Evolutionary conservation across 2,329 filamentous ascomycete species (phyloP).

Genomic region (Colletotrichum gloeosporioides): DNA sequence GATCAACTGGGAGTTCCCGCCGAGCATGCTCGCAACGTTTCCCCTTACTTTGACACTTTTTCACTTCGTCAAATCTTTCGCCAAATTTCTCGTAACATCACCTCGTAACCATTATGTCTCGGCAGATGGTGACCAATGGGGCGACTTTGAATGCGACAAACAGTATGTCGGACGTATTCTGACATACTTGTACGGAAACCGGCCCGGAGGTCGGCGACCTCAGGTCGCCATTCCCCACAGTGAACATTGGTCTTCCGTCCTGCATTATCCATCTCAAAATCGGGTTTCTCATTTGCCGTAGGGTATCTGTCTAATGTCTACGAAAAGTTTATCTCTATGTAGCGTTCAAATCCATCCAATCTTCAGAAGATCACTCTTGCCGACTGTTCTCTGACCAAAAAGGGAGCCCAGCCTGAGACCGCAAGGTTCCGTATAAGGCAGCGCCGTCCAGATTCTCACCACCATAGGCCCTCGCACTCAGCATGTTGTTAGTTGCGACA

Average conservation of each 20-base stretch:
- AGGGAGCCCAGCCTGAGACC: conserved; percentile 44
- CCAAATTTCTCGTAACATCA: neutral
- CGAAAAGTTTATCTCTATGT: neutral
- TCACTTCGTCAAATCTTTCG: neutral
- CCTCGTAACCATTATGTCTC: neutral
- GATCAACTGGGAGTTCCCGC: neutral
- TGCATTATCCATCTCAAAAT: neutral
- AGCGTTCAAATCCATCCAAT: neutral
- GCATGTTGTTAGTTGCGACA: neutral
- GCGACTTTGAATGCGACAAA: neutral
- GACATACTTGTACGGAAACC: neutral
- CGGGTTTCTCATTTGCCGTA: neutral
- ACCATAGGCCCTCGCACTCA: neutral
- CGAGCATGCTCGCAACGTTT: neutral
- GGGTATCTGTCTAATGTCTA: neutral
- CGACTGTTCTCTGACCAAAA: conserved; percentile 43
- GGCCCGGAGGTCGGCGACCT: neutral
- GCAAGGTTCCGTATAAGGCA: conserved; percentile 53
- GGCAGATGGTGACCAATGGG: neutral
- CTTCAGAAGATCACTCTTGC: neutral
- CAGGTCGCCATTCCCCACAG: neutral
- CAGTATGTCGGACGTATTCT: neutral
- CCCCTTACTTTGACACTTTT: neutral
- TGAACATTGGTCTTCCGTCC: neutral
- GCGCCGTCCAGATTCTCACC: conserved; percentile 45